These are phyloP conservation scores for Cryphonectria naterciae DNA, from an alignment of 2,329 filamentous ascomycete species.

Conservation along the genomic window DNA sequence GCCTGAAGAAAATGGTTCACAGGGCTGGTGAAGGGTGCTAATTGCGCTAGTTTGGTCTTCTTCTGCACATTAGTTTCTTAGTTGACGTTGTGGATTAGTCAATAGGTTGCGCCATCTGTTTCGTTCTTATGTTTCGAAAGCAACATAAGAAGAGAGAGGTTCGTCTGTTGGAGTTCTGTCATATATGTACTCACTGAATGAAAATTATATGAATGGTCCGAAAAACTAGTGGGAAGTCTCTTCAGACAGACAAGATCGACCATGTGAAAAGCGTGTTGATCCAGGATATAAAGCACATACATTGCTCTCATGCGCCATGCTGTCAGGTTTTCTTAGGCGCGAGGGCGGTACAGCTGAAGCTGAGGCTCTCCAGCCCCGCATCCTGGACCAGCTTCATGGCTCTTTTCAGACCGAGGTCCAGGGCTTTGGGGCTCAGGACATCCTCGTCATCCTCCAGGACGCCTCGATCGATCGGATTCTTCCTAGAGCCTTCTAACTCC, in stretches of 20 bases:
- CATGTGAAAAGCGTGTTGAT: background rate
- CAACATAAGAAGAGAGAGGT: background rate
- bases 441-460: slow-evolving; percentile 59
- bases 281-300: background rate
- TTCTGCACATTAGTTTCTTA: background rate
- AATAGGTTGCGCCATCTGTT: background rate
- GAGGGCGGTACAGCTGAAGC: slow-evolving; percentile 46
- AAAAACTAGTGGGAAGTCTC: too few species aligned
- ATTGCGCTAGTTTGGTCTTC: background rate
- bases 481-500: slow-evolving; percentile 78
- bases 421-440: slow-evolving; percentile 67
- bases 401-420: slow-evolving; percentile 60
- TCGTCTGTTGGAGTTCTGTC: too few species aligned
- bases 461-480: slow-evolving; percentile 73
- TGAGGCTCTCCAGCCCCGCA: slow-evolving; percentile 38
- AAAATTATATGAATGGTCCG: background rate
- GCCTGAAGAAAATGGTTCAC: background rate
- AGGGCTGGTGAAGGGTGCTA: background rate
- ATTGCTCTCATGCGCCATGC: background rate
- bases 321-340: slow-evolving; percentile 34
- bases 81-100: background rate
- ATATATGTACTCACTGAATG: background rate
- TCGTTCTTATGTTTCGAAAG: background rate
- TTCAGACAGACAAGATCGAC: background rate
- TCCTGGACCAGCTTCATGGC: slow-evolving; percentile 46